Base-by-base conservation (phyloP, 345 rosid species). In the Ceriops zippeliana region DNA sequence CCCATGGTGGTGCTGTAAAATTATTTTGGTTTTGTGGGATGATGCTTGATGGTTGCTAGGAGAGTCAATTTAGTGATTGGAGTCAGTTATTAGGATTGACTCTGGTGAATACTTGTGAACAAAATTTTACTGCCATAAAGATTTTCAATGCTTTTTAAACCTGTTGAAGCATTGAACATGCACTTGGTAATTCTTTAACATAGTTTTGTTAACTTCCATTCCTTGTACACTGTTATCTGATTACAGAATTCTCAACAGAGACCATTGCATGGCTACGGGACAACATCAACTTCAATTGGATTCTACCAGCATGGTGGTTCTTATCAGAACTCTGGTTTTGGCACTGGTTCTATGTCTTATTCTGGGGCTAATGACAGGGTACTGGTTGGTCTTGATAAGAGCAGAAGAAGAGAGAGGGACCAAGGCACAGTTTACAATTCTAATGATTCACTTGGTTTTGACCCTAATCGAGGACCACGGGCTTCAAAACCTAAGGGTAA, bases 401-500 rank as follows among this genome's bases (percentile, higher is more conserved):
- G 82, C 62, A 81, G 87, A 67, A 72, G 93, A 72, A 82, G 80
- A 73, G 89, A 83, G 73, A 85, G 71, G 70, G 83, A 82, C 63
- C 86, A 79, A 59, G 85, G 75, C 46, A 62, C 85, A 38, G 71
- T 77, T 58, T 64, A 73, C 69, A 63, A 69, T 65, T 71, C 84
- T 8, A 83, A 49, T 69, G 90, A 88, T 72, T 74, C 81, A 30
- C 74, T 80, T 76, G 85, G 83, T 69, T 69, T 72, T 49, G 83
- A 81, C 53, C 83, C 69, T 51, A 88, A 86, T 78, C 83, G 90
- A 61, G 93, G 93, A 42, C 93, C 93, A 51, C 74, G 93, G 75
- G 84, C 93, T 74, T 84, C 84, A 34, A 84, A 73, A 75, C 60
- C 75, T 57, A 83, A 82, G 77, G 82, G 69, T 72, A 88, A 83